Base-by-base conservation (phyloP, 257 asterid genomes). In the Capsicum rhomboideum region DNA sequence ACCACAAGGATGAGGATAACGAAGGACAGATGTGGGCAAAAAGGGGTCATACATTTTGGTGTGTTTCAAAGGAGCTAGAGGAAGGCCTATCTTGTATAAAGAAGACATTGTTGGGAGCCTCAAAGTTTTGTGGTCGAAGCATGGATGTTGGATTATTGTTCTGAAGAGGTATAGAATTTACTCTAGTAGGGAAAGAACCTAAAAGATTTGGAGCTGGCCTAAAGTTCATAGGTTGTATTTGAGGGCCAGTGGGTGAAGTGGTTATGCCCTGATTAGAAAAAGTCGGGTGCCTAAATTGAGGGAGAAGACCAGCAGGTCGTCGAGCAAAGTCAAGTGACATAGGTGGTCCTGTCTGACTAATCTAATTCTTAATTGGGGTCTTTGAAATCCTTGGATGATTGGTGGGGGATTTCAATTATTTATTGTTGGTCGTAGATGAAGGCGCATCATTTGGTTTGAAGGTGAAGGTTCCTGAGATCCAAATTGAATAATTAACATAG, bases 21-120 rank as follows among this genome's bases (percentile, higher is more conserved):
- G 84, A 61, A 92, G 63, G 11, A 75, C 87, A 18, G 97, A 83
- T 58, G 95, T 91, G 46, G 98, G 94, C 2, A 94, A 87, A 84
- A 96, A 93, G 58, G 99, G 99, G 81, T 96, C 98, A 78, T 96
- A 96, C 26, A 84, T n/a, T 89, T 80, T 92, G 97, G 83, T 87
- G 97, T 54, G 54, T 46, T 79, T 93, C 91, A 79, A 87, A 84
- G 61, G 95, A 71, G 79, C 85, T 46, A 55, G 89, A 85, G 85
- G 88, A 84, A 6, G 91, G 90, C 84, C 92, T 86, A 26, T 86
- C 88, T 23, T 91, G 91, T 12, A 58, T 83, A 31, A 87, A 77
- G 40, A 80, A 59, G 21, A 72, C 56, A 74, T 82, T 88, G 83
- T 55, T 91, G 54, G 91, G 92, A 59, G 86, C 78, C 64, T 86